Evolutionary conservation across 2,329 filamentous ascomycete genomes (phyloP), one percentile per base, ranked within the genome.

Genomic region (Aspergillus pseudoglaucus): DNA sequence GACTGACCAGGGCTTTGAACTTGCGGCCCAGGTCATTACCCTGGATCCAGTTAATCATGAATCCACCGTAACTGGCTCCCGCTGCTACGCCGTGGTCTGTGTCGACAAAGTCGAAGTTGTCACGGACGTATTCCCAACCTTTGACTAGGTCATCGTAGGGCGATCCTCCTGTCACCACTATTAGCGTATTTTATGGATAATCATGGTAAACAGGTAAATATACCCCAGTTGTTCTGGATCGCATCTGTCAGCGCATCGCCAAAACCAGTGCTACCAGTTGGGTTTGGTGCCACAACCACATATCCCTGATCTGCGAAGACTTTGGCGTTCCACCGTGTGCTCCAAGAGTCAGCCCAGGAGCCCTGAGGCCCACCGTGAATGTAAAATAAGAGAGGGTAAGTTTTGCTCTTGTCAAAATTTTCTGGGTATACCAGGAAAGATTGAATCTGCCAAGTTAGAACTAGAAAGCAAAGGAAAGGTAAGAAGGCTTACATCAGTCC

Each of bases 221-320:
- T 58, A 53, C 90, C 90, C 90, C 90, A 95, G 54, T 94, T 78
- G 47, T 82, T 77, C 44, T 80, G 75, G 60, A 96, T 95, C 0
- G 82, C 85, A 62, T 95, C 83, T 27, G 83, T 82, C 47, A 91
- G 80, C 27, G 79, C 77, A 70, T 91, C 85, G 4, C 89, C 89
- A 59, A 90, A 95, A 3, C 88, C 86, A 4, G 87, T 90, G 59
- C 82, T 87, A 15, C 89, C 89, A 0, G 88, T 93, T 7, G 87
- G 87, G 64, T 95, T 95, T 8, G 88, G 87, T 44, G 82, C 78
- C 42, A 95, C 82, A 18, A 86, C 87, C 3, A 95, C 79, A 62
- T 93, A 95, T 41, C 89, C 89, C 69, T 91, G 87, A 65, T 94
- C 88, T 3, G 89, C 88, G 62, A 89, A 94, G 8, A 91, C 78